Percentiles rank a stretch among this genome's conserved stretches.
Conservation (phyloP, 257 asterid genomes). For the Jacaranda mimosifolia region DNA sequence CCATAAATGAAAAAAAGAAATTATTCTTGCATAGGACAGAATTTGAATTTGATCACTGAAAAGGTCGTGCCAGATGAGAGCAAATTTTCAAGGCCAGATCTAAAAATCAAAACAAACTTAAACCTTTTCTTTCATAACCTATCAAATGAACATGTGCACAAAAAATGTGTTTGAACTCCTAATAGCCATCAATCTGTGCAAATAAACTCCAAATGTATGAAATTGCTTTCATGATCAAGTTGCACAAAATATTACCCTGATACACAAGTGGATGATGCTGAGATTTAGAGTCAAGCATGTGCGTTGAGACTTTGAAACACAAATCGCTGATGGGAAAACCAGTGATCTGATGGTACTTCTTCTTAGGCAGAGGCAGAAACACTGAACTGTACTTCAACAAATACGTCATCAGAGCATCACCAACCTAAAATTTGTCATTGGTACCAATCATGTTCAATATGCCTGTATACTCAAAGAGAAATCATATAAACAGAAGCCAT, state of each 20-base stretch:
- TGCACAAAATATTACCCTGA: conserved; percentile 45
- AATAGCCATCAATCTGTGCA: background rate
- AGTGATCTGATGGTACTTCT: conserved; percentile 69
- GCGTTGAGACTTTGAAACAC: conserved; percentile 39
- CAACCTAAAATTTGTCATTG: conserved; percentile 61
- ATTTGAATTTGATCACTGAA: conserved; percentile 16
- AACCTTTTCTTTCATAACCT: background rate
- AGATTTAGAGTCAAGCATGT: conserved; percentile 33
- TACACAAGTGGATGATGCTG: conserved; percentile 37
- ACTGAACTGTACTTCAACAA: conserved; percentile 68
- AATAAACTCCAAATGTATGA: background rate
- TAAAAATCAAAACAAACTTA: conserved; percentile 5
- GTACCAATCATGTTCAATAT: conserved; percentile 22
- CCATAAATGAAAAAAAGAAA: background rate
- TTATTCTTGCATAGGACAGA: background rate
- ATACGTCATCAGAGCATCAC: conserved; percentile 77
- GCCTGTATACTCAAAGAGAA: conserved; percentile 2
- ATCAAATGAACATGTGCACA: background rate
- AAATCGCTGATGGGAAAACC: conserved; percentile 71
- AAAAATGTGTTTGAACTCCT: background rate
- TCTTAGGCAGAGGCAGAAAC: conserved; percentile 72
- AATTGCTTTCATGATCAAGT: background rate
- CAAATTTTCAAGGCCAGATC: background rate
- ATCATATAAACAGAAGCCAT: conserved; percentile 24
- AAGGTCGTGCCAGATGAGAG: background rate